phyloP scores from a whole-genome alignment of 805 yeast species.

The Cyberlindnera subsufficiens region DNA sequence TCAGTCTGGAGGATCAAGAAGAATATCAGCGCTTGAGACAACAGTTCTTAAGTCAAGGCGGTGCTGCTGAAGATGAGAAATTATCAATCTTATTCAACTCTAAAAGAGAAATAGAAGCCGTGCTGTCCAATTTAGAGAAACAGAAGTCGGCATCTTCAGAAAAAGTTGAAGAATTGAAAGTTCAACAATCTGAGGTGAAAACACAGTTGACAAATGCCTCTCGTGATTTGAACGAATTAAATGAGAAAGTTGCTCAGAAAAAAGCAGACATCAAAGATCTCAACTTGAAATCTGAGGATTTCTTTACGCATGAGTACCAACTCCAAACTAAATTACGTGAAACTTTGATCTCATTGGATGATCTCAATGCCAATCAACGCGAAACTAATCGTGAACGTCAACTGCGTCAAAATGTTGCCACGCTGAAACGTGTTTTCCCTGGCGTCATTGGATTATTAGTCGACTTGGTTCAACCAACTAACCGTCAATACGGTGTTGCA shows the following conservation, averaged over 20 bases:
- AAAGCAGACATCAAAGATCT: conserved; percentile 33
- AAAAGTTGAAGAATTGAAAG: conserved; percentile 30
- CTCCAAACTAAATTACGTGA: conserved; percentile 61
- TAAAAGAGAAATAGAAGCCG: conserved; percentile 35
- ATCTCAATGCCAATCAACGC: conserved; percentile 67
- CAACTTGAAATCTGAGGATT: conserved; percentile 34
- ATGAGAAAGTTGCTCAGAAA: conserved; percentile 32
- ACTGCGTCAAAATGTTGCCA: conserved; percentile 65
- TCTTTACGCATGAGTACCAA: conserved; percentile 45
- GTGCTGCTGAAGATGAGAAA: conserved; percentile 48
- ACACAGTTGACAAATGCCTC: conserved; percentile 18
- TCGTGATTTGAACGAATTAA: conserved; percentile 24
- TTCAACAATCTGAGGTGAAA: conserved; percentile 26
- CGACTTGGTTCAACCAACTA: conserved; percentile 75
- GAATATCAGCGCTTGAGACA: conserved; percentile 58
- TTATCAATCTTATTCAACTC: conserved; percentile 36
- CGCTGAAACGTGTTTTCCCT: conserved; percentile 68
- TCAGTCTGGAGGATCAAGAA: conserved; percentile 45
- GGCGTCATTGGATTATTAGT: conserved; percentile 79
- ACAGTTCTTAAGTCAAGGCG: conserved; percentile 50
- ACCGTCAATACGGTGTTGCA: conserved; percentile 66
- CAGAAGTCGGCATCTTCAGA: conserved; percentile 30
- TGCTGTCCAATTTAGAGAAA: conserved; percentile 31
- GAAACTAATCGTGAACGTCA: conserved; percentile 67
- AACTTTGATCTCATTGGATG: conserved; percentile 56